phyloP scores from a whole-genome alignment of 352 stramenopile species.

The Phytophthora crassamura region DNA sequence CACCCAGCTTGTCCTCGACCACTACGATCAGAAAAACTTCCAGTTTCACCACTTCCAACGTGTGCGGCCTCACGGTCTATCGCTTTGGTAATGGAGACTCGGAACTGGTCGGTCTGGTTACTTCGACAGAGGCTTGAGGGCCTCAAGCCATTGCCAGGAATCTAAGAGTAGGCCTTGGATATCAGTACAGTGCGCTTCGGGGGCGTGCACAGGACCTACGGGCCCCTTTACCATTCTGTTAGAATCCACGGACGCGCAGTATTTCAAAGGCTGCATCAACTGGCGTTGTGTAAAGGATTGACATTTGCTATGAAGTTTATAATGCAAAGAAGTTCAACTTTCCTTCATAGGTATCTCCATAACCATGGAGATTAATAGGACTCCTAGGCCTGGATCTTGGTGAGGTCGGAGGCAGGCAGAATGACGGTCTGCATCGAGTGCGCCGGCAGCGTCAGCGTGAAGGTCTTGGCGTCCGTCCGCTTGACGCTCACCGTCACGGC shows the following conservation, averaged over 20 bases:
- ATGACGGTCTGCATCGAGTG: slow-evolving; percentile 42
- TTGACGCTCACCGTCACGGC: slow-evolving; percentile 34
- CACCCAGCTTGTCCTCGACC: neutral
- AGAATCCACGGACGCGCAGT: too few relatives aligned
- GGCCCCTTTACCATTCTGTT: too few relatives aligned
- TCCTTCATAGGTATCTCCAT: slow-evolving; percentile 16
- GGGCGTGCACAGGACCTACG: too few relatives aligned
- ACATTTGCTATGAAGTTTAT: too few relatives aligned
- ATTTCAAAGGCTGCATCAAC: too few relatives aligned
- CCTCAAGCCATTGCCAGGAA: too few relatives aligned
- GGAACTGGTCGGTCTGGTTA: slow-evolving; percentile 27
- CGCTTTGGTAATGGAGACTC: slow-evolving; percentile 4
- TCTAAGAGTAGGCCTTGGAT: too few relatives aligned
- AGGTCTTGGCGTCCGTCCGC: slow-evolving; percentile 31
- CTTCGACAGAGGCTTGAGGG: slow-evolving; percentile 10
- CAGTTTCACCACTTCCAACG: slow-evolving; percentile 5
- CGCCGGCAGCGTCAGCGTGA: slow-evolving; percentile 23
- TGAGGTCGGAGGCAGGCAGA: slow-evolving; percentile 33
- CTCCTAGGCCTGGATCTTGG: slow-evolving; percentile 31
- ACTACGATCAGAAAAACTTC: slow-evolving; percentile 13
- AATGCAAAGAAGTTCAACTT: too few relatives aligned
- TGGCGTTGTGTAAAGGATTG: too few relatives aligned
- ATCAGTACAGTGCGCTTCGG: too few relatives aligned
- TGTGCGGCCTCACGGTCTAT: slow-evolving; percentile 4
- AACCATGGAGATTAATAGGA: slow-evolving; percentile 12